Percentiles rank a stretch among this genome's conserved stretches.
These are phyloP conservation scores for Penicillium nordicum DNA, from an alignment of 2,329 filamentous ascomycete genomes.

Conservation along the genomic window DNA sequence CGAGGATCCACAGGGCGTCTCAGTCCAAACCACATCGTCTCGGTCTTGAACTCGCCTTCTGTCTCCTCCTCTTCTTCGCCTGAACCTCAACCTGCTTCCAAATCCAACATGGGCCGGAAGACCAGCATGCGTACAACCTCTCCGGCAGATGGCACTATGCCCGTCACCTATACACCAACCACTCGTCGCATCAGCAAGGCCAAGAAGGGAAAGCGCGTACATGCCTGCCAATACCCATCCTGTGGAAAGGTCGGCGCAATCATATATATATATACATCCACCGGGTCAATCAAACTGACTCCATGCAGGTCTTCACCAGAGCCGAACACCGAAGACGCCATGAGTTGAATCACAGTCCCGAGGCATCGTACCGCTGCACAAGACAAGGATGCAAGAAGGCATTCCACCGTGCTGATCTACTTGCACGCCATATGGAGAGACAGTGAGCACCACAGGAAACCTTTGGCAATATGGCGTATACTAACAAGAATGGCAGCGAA, in stretches of 20 bases:
- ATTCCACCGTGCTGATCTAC: constrained; percentile 48
- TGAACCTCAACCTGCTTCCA: constrained; percentile 10
- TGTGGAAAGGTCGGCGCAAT: constrained; percentile 45
- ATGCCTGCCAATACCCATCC: constrained; percentile 47
- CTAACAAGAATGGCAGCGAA: constrained; percentile 29
- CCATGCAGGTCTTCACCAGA: constrained; percentile 47
- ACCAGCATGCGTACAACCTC: constrained; percentile 31
- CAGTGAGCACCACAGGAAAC: constrained; percentile 39
- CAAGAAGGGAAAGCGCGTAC: constrained; percentile 52
- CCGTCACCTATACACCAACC: constrained; percentile 48
- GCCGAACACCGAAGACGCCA: constrained; percentile 49
- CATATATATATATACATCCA: constrained; percentile 4
- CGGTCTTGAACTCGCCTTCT: constrained; percentile 22
- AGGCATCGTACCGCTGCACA: constrained; percentile 44
- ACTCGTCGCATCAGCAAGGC: constrained; percentile 51
- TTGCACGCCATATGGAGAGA: constrained; percentile 49
- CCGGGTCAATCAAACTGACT: constrained; percentile 10
- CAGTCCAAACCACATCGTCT: constrained; percentile 21
- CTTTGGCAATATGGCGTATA: background rate
- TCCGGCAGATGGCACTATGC: constrained; percentile 31
- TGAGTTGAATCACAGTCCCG: constrained; percentile 51
- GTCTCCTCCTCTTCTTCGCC: constrained; percentile 19
- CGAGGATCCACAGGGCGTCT: constrained; percentile 22
- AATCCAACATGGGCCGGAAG: constrained; percentile 22
- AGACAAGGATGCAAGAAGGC: constrained; percentile 46